phyloP scores from a whole-genome alignment of 805 yeast genomes.

The Dipodascopsis uninucleata region DNA sequence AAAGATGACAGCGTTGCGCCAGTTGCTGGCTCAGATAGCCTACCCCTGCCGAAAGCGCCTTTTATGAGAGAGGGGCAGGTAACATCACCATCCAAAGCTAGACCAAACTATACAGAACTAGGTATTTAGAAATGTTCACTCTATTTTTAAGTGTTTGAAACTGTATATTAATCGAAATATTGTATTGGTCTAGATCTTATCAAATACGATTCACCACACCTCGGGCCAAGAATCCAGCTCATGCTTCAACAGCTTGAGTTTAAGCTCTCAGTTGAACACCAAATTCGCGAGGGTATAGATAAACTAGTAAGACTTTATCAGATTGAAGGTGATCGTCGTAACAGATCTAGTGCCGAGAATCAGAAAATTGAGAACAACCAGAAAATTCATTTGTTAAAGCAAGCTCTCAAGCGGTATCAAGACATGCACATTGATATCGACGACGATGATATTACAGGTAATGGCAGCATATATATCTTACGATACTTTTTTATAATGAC shows the following conservation, averaged over 20 bases:
- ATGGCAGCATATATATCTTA: constrained; percentile 33
- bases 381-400: constrained; percentile 76
- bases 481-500: background rate
- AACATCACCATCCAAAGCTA: constrained; percentile 6
- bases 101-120: constrained; percentile 26
- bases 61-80: background rate
- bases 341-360: constrained; percentile 82
- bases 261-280: constrained; percentile 89
- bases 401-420: constrained; percentile 80
- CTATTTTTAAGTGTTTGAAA: background rate
- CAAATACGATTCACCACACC: constrained; percentile 88
- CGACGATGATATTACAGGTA: constrained; percentile 53
- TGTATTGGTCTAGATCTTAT: constrained; percentile 53
- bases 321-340: constrained; percentile 84
- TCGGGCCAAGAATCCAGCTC: constrained; percentile 90
- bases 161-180: background rate
- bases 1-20: constrained; percentile 6
- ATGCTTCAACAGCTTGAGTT: constrained; percentile 94
- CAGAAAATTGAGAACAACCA: constrained; percentile 76
- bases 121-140: constrained; percentile 15
- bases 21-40: constrained; percentile 3
- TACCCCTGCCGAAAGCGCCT: constrained; percentile 4
- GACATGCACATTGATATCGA: constrained; percentile 77
- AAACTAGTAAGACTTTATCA: constrained; percentile 81
- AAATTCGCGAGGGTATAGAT: constrained; percentile 88